Base-by-base conservation (phyloP, 306 rosid genomes). In the Carpinus viminea region DNA sequence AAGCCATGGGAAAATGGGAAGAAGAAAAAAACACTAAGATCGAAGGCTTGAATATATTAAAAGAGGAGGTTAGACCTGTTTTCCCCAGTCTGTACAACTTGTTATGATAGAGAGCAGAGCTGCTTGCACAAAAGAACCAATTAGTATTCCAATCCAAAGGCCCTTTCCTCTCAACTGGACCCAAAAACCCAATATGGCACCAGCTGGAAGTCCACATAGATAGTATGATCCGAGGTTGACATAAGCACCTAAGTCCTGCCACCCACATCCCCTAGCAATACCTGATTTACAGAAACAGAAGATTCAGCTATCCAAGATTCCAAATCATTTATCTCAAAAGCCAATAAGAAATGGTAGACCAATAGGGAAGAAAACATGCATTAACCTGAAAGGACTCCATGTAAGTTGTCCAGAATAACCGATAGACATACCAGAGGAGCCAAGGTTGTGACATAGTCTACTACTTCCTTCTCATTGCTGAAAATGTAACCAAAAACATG, bases 221-320 rank as follows among this genome's bases (percentile, higher is more conserved):
- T 92, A 92, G 78, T 74, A 90, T 20, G 97, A 90, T 7, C 95
- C 92, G 2, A 92, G 73, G 70, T 92, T 92, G 8, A 90, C 81
- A 72, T 79, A 92, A 38, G 91, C 95, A 48, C 95, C 97, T 17
- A 86, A 3, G 12, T 86, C 91, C 79, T 92, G 93, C 95, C 97
- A 92, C 34, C 97, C 97, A 85, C 92, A 90, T 10, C 97, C 93
- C 79, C 89, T 88, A 50, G 91, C 87, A 88, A 88, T 53, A 43
- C 93, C 95, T 92, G 74, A 56, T 73, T 64, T 20, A 17, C 70
- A 61, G 21, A 5, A 70, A 60, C 36, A 59, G 74, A 15, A 12
- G 18, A 28, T 50, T 3, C 34, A 76, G 59, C 12, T 54, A 0
- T 56, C 68, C 41, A 18, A 51, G 4, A 43, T 13, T 48, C 59